Conservation (phyloP, 352 stramenopile genomes). For the Blastocystis sp. region DNA sequence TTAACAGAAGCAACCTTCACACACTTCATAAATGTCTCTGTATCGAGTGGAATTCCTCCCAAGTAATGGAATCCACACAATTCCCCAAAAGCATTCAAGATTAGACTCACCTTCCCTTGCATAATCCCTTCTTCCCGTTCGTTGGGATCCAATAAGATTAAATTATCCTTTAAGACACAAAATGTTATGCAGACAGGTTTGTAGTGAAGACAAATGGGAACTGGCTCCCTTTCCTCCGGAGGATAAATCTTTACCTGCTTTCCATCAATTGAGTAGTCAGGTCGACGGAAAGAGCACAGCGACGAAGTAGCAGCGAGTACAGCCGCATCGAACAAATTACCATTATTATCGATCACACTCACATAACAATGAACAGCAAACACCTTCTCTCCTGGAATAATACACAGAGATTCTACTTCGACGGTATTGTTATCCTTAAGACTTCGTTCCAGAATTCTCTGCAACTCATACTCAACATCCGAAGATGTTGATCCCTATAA, state of each 20-base stretch:
- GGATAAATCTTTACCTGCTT: slow-evolving; percentile 14
- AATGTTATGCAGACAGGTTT: slow-evolving; percentile 57
- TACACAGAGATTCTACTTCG: slow-evolving; percentile 58
- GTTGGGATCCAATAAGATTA: slow-evolving; percentile 39
- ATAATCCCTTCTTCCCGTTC: slow-evolving; percentile 58
- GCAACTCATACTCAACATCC: slow-evolving; percentile 24
- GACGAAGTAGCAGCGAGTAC: slow-evolving; percentile 41
- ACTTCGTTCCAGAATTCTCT: slow-evolving; percentile 46
- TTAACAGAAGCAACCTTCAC: slow-evolving; percentile 54
- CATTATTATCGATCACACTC: slow-evolving; percentile 55
- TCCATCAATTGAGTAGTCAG: slow-evolving; percentile 59
- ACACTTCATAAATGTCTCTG: neutral
- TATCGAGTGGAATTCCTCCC: slow-evolving; percentile 32
- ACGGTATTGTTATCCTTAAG: slow-evolving; percentile 59
- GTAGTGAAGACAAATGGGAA: slow-evolving; percentile 59
- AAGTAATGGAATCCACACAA: slow-evolving; percentile 56
- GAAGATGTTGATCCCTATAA: neutral
- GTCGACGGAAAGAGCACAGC: slow-evolving; percentile 37
- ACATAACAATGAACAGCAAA: slow-evolving; percentile 57
- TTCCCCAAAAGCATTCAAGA: slow-evolving; percentile 61
- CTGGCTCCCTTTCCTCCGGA: slow-evolving; percentile 38
- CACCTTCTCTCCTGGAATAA: slow-evolving; percentile 61
- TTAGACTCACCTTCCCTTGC: slow-evolving; percentile 11
- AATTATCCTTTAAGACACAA: slow-evolving; percentile 9
- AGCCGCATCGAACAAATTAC: slow-evolving; percentile 48